Conservation (phyloP, 345 rosid species). For the Aquilaria sinensis region DNA sequence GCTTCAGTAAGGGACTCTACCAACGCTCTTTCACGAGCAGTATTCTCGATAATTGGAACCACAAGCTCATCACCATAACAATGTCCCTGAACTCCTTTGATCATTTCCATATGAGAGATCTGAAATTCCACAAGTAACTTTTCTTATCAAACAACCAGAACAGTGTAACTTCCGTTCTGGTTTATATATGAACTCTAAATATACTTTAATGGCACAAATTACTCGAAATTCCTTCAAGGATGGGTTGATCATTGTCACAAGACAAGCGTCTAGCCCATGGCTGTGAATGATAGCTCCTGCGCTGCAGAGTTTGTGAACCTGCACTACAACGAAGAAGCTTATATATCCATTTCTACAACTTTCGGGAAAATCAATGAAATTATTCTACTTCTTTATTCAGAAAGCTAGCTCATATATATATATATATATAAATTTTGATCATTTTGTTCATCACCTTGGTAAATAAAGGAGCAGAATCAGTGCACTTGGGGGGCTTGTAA, state of each 20-base stretch:
- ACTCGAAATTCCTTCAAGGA: slow-evolving; percentile 34
- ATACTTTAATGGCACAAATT: not conserved
- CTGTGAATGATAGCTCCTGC: slow-evolving; percentile 47
- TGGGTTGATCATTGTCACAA: slow-evolving; percentile 39
- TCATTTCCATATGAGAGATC: slow-evolving; percentile 48
- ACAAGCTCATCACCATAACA: slow-evolving; percentile 42
- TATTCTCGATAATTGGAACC: slow-evolving; percentile 42
- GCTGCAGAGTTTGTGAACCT: slow-evolving; percentile 34
- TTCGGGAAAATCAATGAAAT: not conserved
- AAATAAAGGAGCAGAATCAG: slow-evolving; percentile 39
- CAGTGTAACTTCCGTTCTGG: not conserved
- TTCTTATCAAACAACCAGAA: not conserved
- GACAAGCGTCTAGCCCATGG: slow-evolving; percentile 42
- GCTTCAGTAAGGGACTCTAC: slow-evolving; percentile 30
- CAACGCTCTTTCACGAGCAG: slow-evolving; percentile 34
- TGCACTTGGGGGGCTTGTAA: slow-evolving; percentile 33
- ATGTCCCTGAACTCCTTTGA: slow-evolving; percentile 46
- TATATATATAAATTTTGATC: not conserved
- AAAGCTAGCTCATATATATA: not conserved
- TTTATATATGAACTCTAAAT: too few relatives aligned
- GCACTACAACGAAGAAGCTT: not conserved
- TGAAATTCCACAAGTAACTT: not conserved
- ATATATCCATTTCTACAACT: too few relatives aligned
- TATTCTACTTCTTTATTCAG: not conserved
- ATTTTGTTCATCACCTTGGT: slow-evolving; percentile 22